A percentile compares a stretch with the other conserved stretches of the same genome.
phyloP scores from a whole-genome alignment of 345 rosid genomes.

The Geranium brycei region DNA sequence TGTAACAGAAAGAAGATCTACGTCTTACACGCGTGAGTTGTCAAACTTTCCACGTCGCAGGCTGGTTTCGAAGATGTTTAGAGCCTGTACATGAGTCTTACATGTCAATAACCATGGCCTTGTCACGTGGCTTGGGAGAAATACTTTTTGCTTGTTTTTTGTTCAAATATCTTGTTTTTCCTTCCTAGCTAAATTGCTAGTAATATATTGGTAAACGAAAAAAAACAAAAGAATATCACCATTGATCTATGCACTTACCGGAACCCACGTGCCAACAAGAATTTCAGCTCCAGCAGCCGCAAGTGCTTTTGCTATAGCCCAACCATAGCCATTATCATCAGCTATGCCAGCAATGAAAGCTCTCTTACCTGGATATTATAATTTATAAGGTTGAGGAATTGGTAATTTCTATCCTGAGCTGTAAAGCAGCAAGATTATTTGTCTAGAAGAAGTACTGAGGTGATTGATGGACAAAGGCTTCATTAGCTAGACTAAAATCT shows the following conservation, averaged over 20 bases:
- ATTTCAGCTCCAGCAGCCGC: slow-evolving; percentile 99
- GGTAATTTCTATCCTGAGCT: not conserved
- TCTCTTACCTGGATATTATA: slow-evolving; percentile 56
- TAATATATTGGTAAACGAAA: not conserved
- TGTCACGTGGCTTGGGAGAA: not conserved
- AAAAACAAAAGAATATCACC: not conserved
- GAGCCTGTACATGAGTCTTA: slow-evolving; percentile 45
- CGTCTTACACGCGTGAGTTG: slow-evolving; percentile 75
- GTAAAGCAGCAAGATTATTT: not conserved
- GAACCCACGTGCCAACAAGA: slow-evolving; percentile 97
- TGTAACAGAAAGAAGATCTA: slow-evolving; percentile 3
- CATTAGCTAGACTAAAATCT: too few species aligned
- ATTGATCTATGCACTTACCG: slow-evolving; percentile 38
- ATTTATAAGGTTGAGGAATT: slow-evolving; percentile 1
- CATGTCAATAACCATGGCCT: slow-evolving; percentile 8
- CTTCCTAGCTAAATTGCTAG: not conserved
- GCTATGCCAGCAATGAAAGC: slow-evolving; percentile 97
- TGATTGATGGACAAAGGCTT: too few species aligned
- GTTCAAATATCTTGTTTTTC: not conserved
- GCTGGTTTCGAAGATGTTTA: slow-evolving; percentile 88
- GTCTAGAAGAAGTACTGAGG: not conserved
- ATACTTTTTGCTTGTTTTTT: too few species aligned
- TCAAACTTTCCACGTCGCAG: slow-evolving; percentile 91
- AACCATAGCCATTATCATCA: slow-evolving; percentile 95
- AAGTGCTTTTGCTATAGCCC: slow-evolving; percentile 98